A percentile compares a stretch with the other conserved stretches of the same genome.
These are phyloP conservation scores for Lactarius evosmus DNA, from an alignment of 768 basidiomycete species.

Conservation along the genomic window DNA sequence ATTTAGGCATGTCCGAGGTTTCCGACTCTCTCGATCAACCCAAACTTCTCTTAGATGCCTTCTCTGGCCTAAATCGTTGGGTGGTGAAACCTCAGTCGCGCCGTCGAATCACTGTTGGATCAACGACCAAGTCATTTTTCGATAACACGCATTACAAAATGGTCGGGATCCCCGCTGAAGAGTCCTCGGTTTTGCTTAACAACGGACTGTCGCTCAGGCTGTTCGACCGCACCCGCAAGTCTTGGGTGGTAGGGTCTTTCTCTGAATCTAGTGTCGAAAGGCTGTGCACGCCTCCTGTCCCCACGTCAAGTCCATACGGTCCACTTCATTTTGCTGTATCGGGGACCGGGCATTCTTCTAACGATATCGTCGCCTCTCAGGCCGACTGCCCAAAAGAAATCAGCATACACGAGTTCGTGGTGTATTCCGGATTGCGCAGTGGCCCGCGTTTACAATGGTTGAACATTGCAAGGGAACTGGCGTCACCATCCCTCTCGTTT, in stretches of 20 bases:
- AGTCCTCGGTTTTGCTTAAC: slow-evolving; percentile 3
- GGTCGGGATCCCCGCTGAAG: slow-evolving; percentile 1
- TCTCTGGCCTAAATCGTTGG: slow-evolving; percentile 11
- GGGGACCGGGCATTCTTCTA: slow-evolving; percentile 34
- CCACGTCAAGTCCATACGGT: neutral
- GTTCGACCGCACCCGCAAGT: neutral
- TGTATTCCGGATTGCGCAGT: slow-evolving; percentile 46
- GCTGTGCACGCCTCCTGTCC: slow-evolving; percentile 3
- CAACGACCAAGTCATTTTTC: slow-evolving; percentile 11
- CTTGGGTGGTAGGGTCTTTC: slow-evolving; percentile 3
- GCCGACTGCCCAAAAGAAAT: slow-evolving; percentile 40
- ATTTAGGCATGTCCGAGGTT: slow-evolving; percentile 1
- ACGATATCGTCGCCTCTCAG: slow-evolving; percentile 45
- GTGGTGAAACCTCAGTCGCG: neutral
- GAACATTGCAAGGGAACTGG: slow-evolving; percentile 49
- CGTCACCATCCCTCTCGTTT: slow-evolving; percentile 40
- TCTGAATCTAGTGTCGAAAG: neutral
- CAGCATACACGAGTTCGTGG: slow-evolving; percentile 44
- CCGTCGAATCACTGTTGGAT: slow-evolving; percentile 14
- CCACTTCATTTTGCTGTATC: slow-evolving; percentile 4
- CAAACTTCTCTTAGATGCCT: neutral
- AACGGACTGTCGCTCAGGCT: slow-evolving; percentile 13
- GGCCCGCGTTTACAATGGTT: slow-evolving; percentile 48
- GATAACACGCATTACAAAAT: slow-evolving; percentile 10
- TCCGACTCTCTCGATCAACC: neutral